Percentiles rank a stretch among this genome's conserved stretches.
Evolutionary conservation across 306 rosid genomes (phyloP).

Genomic region (barrel medic (Medicago truncatula)): MtrunA17r5.0-ANR NC_053046.1:3120501-3121000

Average conservation of each 20-base stretch:
- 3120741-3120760: conserved; percentile 85
- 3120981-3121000: conserved; percentile 23
- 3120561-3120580: conserved; percentile 12
- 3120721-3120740: conserved; percentile 83
- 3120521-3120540: conserved; percentile 83
- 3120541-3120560: not conserved
- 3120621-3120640: too few species aligned
- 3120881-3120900: conserved; percentile 17
- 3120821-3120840: conserved; percentile 97
- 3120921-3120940: conserved; percentile 14
- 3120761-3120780: conserved; percentile 99
- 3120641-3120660: not conserved
- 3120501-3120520: conserved; percentile 94
- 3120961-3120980: conserved; percentile 2
- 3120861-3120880: conserved; percentile 9
- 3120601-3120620: not conserved
- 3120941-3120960: conserved; percentile 1
- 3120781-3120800: conserved; percentile 98
- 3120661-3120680: not conserved
- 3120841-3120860: conserved; percentile 53
- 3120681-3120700: conserved; percentile 36
- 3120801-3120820: conserved; percentile 98
- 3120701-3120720: conserved; percentile 91
- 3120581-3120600: conserved; percentile 9
- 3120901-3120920: conserved; percentile 27